A percentile compares a stretch with the other conserved stretches of the same genome.
These are phyloP conservation scores for Arachis monticola DNA, from an alignment of 331 rosid species.

Conservation along the genomic window DNA sequence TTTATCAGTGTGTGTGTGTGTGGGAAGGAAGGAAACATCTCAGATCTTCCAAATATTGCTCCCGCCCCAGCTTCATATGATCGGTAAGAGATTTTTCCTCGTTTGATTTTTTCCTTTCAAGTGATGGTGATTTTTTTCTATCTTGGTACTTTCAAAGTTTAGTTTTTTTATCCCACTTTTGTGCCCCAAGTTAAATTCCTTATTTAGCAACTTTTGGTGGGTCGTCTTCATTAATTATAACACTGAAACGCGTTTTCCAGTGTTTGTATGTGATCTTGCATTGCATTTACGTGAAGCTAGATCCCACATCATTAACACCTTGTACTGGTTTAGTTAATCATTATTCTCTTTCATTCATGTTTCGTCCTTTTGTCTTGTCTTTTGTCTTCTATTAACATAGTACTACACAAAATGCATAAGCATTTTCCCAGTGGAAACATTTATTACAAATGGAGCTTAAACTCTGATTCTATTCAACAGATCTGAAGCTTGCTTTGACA, in stretches of 20 bases:
- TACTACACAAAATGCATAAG: slow-evolving; percentile 3
- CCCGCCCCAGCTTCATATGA: slow-evolving; percentile 43
- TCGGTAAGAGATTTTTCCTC: slow-evolving; percentile 55
- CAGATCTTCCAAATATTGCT: slow-evolving; percentile 53
- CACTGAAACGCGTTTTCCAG: neutral
- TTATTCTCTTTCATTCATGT: slow-evolving; percentile 32
- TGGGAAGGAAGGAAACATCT: neutral
- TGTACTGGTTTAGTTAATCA: neutral
- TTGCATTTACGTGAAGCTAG: slow-evolving; percentile 16
- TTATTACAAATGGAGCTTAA: slow-evolving; percentile 23
- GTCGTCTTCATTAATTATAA: slow-evolving; percentile 16
- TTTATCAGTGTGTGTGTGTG: neutral
- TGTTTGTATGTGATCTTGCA: slow-evolving; percentile 9
- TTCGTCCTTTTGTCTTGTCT: slow-evolving; percentile 8
- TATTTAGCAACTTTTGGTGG: slow-evolving; percentile 25
- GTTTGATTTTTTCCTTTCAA: neutral
- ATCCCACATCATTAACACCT: slow-evolving; percentile 32
- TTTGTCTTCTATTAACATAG: slow-evolving; percentile 21
- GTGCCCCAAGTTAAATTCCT: slow-evolving; percentile 1
- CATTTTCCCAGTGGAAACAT: neutral
- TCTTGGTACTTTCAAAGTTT: slow-evolving; percentile 37
- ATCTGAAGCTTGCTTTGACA: slow-evolving; percentile 41
- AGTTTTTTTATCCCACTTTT: slow-evolving; percentile 17
- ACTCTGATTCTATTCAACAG: slow-evolving; percentile 30
- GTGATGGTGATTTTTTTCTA: slow-evolving; percentile 21